phyloP scores from a whole-genome alignment of 2,329 filamentous ascomycete species.

The Fusarium tupiense region DNA sequence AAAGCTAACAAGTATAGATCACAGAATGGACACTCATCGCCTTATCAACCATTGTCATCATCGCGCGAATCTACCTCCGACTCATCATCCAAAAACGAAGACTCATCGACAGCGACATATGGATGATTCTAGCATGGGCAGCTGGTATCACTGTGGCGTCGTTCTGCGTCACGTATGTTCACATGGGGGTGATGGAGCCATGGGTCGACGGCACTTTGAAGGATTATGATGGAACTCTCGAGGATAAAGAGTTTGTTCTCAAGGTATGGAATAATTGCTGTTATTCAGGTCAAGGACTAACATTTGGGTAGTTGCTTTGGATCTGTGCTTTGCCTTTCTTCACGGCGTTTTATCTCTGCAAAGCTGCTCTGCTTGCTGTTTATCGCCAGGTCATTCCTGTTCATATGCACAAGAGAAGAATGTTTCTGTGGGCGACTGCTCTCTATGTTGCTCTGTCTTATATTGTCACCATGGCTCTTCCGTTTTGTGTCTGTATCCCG shows the following conservation, averaged over 20 bases:
- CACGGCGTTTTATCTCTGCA: conserved; percentile 23
- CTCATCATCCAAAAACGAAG: conserved; percentile 16
- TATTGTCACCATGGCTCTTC: neutral
- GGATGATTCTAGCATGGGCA: conserved; percentile 20
- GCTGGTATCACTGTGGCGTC: neutral
- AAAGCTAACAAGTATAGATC: neutral
- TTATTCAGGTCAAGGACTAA: neutral
- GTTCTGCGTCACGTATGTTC: neutral
- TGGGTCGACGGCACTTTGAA: neutral
- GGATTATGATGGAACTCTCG: neutral
- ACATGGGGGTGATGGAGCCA: conserved; percentile 15
- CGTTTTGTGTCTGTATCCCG: conserved; percentile 12
- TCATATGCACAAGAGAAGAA: conserved; percentile 22
- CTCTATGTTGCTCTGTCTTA: neutral
- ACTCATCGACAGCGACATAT: conserved; percentile 20
- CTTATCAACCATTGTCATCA: conserved; percentile 11
- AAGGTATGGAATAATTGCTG: neutral
- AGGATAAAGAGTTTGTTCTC: neutral
- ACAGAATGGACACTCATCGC: conserved; percentile 25
- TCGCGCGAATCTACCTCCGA: conserved; percentile 27
- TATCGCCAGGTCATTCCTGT: conserved; percentile 19
- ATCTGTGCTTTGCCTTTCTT: conserved; percentile 22
- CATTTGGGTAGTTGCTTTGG: conserved; percentile 5
- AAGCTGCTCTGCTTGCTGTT: conserved; percentile 19
- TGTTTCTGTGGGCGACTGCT: conserved; percentile 14